phyloP scores from a whole-genome alignment of 192 early-diverging fungal species.

The Mortierella alpina region DNA sequence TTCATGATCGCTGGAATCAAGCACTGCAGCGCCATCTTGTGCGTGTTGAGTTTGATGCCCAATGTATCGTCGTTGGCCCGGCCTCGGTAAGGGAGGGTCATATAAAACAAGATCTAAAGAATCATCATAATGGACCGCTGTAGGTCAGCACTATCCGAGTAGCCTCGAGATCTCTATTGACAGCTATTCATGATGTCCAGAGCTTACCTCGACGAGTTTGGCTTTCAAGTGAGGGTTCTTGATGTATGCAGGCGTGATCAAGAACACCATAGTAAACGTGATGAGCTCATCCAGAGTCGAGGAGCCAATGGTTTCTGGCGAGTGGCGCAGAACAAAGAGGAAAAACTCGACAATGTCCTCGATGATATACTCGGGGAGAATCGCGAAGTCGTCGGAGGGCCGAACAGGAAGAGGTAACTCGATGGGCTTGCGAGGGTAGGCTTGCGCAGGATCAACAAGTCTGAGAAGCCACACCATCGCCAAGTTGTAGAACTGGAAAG shows the following conservation, averaged over 20 bases:
- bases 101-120: conserved; percentile 78
- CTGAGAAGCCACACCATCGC: conserved; percentile 90
- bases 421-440: conserved; percentile 57
- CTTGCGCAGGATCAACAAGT: conserved; percentile 67
- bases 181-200: background rate
- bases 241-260: conserved; percentile 81
- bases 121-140: background rate
- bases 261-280: conserved; percentile 82
- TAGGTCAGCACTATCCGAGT: background rate
- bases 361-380: conserved; percentile 92
- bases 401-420: conserved; percentile 68
- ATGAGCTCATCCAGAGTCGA: conserved; percentile 61
- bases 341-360: conserved; percentile 91
- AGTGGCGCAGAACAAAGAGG: conserved; percentile 70
- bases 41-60: conserved; percentile 72
- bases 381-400: conserved; percentile 69
- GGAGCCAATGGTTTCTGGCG: conserved; percentile 51
- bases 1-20: conserved; percentile 86
- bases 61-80: conserved; percentile 71
- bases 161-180: background rate
- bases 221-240: conserved; percentile 97
- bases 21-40: conserved; percentile 78
- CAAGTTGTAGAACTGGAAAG: conserved; percentile 87
- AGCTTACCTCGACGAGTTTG: conserved; percentile 88
- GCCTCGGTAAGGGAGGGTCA: conserved; percentile 74